Evolutionary conservation across 2,329 filamentous ascomycete species (phyloP).

Genomic region (Pseudopyrenochaeta lycopersici): DNA sequence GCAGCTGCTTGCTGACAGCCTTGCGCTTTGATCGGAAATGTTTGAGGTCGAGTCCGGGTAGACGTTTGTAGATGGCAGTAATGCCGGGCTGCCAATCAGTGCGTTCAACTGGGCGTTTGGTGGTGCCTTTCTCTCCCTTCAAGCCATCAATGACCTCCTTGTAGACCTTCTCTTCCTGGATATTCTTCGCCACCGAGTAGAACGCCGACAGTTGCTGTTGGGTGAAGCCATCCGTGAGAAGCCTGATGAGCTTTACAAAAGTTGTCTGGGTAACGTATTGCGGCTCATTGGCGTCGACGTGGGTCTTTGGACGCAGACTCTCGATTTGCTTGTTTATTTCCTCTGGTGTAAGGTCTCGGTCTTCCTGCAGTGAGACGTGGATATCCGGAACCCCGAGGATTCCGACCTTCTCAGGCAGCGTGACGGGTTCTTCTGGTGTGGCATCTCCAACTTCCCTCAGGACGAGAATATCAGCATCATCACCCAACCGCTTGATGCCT

Average conservation of each 20-base stretch:
- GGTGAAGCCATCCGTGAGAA: slow-evolving; percentile 39
- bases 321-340: slow-evolving; percentile 44
- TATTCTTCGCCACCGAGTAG: slow-evolving; percentile 37
- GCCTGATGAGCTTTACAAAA: slow-evolving; percentile 34
- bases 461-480: slow-evolving; percentile 47
- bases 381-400: slow-evolving; percentile 32
- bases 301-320: slow-evolving; percentile 36
- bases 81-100: slow-evolving; percentile 45
- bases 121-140: slow-evolving; percentile 18
- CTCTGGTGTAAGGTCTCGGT: slow-evolving; percentile 27
- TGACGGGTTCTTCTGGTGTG: neutral
- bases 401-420: slow-evolving; percentile 11
- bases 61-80: slow-evolving; percentile 31
- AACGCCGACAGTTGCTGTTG: slow-evolving; percentile 41
- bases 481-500: slow-evolving; percentile 43
- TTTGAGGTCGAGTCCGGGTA: slow-evolving; percentile 31
- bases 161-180: slow-evolving; percentile 21
- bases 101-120: slow-evolving; percentile 26
- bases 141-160: slow-evolving; percentile 27
- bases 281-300: slow-evolving; percentile 28
- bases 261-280: slow-evolving; percentile 38
- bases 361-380: slow-evolving; percentile 37
- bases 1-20: slow-evolving; percentile 35
- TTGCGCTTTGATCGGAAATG: slow-evolving; percentile 11
- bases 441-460: slow-evolving; percentile 35